Evolutionary conservation across 1,284 basidiomycete genomes (phyloP).

Genomic region (Thecaphora thlaspeos): DNA sequence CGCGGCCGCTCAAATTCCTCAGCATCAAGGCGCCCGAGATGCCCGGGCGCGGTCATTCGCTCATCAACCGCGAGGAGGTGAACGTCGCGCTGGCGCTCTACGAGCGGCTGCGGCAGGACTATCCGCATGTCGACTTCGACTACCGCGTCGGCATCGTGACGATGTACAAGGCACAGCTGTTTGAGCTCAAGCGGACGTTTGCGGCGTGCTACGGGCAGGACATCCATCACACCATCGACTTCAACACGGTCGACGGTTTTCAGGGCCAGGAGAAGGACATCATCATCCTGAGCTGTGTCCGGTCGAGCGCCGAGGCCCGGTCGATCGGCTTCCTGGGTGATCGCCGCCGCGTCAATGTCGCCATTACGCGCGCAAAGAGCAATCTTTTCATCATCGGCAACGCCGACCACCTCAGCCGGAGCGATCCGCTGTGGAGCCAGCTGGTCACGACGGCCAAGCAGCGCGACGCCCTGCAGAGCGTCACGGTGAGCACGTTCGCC

Average conservation of each 20-base stretch:
- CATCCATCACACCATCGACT: constrained; percentile 72
- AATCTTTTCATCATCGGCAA: constrained; percentile 93
- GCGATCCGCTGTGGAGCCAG: constrained; percentile 62
- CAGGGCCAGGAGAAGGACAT: constrained; percentile 99
- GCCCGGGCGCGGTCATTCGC: constrained; percentile 66
- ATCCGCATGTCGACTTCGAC: constrained; percentile 65
- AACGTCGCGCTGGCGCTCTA: constrained; percentile 78
- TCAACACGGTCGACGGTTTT: constrained; percentile 99
- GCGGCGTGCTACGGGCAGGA: constrained; percentile 70
- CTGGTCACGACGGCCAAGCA: constrained; percentile 38
- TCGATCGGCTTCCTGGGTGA: constrained; percentile 71
- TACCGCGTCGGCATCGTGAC: constrained; percentile 85
- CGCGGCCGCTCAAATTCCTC: constrained; percentile 87
- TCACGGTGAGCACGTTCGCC: constrained; percentile 26
- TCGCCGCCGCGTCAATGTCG: constrained; percentile 70
- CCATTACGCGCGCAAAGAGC: constrained; percentile 89
- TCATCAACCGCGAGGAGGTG: constrained; percentile 76
- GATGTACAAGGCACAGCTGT: constrained; percentile 91
- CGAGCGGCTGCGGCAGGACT: constrained; percentile 68
- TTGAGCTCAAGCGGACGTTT: constrained; percentile 74
- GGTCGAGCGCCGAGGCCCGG: constrained; percentile 65
- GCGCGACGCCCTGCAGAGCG: constrained; percentile 22
- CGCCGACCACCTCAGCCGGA: constrained; percentile 73
- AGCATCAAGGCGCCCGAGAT: constrained; percentile 63
- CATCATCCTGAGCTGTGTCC: constrained; percentile 95